Evolutionary conservation across 345 rosid species (phyloP), one percentile per base, ranked within the genome.

Genomic region (Balakata baccata): DNA sequence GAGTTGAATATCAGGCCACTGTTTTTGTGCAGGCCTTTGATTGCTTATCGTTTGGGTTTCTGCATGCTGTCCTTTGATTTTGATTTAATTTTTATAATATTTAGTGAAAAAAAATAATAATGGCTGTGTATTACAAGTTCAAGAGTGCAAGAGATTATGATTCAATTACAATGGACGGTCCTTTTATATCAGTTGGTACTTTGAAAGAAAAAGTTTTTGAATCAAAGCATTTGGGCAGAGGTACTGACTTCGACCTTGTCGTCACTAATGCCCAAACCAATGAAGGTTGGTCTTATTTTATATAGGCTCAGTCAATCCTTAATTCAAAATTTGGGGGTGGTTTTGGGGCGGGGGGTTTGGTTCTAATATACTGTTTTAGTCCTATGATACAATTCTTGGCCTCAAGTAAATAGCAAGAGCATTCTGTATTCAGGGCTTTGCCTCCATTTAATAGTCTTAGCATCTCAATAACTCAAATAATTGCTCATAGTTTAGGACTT

Each of bases 61-160:
- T 25, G 63, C 37, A 63, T 52, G 75, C 75, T 58, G 58, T 65
- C 17, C 37, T 39, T 37, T 49, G 39, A 22, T 69, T 72, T 59
- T 22, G 5, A 58, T 46, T 54, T 3, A 20, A 45, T 54, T 75
- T 41, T 20, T 25, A 52, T 37, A 63, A 51, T 25, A 45, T 37
- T 56, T 41, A 47, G 43, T 20, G 8, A 63, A 63, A 76, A 20
- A 29, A 51, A 63, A n/a, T n/a, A 63, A 43, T 59, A 75, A 96
- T 96, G 99, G 96, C 99, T 78, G 97, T 96, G 49, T 91, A 93
- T 89, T 96, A 93, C 89, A 96, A 96, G 86, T 96, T 93, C 86
- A 93, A 96, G 93, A 96, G 99, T 89, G 99, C 99, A 68, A 88
- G 86, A 92, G 98, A 87, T 81, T 96, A 85, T 79, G 98, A 96